Percentiles rank a stretch among this genome's conserved stretches.
Evolutionary conservation across 2,329 filamentous ascomycete genomes (phyloP).

Genomic region (Colletotrichum sp.): DNA sequence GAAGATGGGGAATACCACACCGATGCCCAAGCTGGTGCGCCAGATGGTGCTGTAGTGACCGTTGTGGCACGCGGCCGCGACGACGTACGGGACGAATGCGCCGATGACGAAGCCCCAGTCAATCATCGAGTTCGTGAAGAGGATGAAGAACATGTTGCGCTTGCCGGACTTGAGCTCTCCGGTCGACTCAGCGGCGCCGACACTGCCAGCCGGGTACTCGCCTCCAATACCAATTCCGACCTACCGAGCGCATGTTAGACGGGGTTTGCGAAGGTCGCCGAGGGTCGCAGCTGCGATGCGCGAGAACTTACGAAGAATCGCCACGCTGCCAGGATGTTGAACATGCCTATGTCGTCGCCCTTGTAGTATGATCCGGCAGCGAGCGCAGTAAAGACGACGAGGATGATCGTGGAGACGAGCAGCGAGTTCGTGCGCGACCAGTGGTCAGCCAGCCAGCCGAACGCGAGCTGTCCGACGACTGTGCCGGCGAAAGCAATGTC

Average conservation of each 20-base stretch:
- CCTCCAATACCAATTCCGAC: slow-evolving; percentile 36
- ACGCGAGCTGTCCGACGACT: slow-evolving; percentile 80
- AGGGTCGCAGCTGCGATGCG: fast-evolving
- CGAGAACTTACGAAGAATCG: slow-evolving; percentile 73
- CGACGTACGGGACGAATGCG: slow-evolving; percentile 46
- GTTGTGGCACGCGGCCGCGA: slow-evolving; percentile 61
- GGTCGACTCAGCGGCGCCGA: slow-evolving; percentile 83
- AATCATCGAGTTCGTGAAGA: slow-evolving; percentile 90
- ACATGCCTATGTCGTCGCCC: slow-evolving; percentile 72
- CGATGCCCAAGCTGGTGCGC: slow-evolving; percentile 81
- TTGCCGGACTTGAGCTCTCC: slow-evolving; percentile 81
- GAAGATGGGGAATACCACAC: slow-evolving; percentile 76
- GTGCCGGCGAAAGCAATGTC: slow-evolving; percentile 88
- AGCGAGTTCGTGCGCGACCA: slow-evolving; percentile 86
- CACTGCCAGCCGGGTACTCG: slow-evolving; percentile 83
- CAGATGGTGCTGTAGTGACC: slow-evolving; percentile 76
- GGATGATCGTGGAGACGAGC: slow-evolving; percentile 79
- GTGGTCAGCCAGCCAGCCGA: slow-evolving; percentile 82
- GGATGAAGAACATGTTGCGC: slow-evolving; percentile 88
- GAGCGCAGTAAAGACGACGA: slow-evolving; percentile 85
- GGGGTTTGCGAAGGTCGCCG: not conserved
- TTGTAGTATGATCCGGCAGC: slow-evolving; percentile 78
- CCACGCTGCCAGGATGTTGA: slow-evolving; percentile 79
- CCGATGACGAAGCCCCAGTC: slow-evolving; percentile 83
- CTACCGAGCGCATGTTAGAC: not conserved